Evolutionary conservation across 2,329 filamentous ascomycete genomes (phyloP), one percentile per base, ranked within the genome.

Genomic region (Diaporthe sp.): DNA sequence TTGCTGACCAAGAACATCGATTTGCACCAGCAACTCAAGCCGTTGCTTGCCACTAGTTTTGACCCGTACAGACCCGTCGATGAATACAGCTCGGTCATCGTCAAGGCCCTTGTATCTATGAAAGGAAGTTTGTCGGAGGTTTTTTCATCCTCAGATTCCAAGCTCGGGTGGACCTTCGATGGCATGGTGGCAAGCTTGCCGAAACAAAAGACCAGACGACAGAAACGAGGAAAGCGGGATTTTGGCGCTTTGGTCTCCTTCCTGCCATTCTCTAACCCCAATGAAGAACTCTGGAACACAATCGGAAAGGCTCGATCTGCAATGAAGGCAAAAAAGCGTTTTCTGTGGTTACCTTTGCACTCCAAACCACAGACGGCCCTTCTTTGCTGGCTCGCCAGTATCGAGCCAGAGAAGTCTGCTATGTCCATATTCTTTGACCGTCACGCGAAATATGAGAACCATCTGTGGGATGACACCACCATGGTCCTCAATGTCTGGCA

Each of bases 401-500:
- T 61, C 5, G 51, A 62, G 3, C 8, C 25, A 34, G 75, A 77
- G 59, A 51, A 67, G 34, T 10, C 44, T 15, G 75, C 74, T 1
- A 68, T 82, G 1, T 74, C 67, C 1, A 51, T 73, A 0, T 82
- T 82, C 67, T 78, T 78, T 7, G 75, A 82, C 13, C 76, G 79
- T 0, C 80, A 82, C 59, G 68, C 67, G 0, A 74, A 69, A 12
- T 72, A 76, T 3, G 70, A 78, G 19, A 76, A 77, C 1, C 77
- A 78, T 46, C 77, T 81, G 51, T 79, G 79, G 58, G 82, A 83
- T 28, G 78, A 81, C 9, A 79, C 79, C 1, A 77, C 74, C 0
- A 77, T 77, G 28, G 55, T 77, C 0, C 13, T 77, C 25, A 83
- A 83, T 53, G 74, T 42, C 0, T 83, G 82, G 82, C 78, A 78